Conservation (phyloP, 371 early-diverging fungal species). For the Rhizopus sp. region DNA sequence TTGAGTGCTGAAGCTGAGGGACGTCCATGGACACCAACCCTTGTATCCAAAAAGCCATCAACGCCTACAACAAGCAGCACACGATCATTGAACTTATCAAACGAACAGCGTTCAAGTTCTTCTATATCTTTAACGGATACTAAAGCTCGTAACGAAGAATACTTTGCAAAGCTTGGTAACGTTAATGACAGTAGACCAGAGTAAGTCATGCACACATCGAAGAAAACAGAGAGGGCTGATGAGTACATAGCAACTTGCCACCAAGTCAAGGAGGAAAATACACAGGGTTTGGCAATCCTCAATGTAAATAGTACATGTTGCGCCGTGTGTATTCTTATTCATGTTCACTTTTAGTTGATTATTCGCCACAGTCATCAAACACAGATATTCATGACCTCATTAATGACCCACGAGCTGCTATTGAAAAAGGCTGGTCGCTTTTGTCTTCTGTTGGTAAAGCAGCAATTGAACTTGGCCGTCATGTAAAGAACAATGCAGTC, state of each 20-base stretch:
- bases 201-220: constrained; percentile 11
- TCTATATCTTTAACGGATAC: constrained; percentile 13
- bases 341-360: constrained; percentile 11
- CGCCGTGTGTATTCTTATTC: background rate
- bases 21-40: constrained; percentile 65
- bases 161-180: constrained; percentile 29
- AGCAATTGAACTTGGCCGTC: constrained; percentile 71
- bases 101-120: constrained; percentile 29
- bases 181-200: constrained; percentile 26
- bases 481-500: constrained; percentile 49
- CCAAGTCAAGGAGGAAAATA: constrained; percentile 95
- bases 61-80: constrained; percentile 13
- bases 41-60: constrained; percentile 18
- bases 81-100: constrained; percentile 15
- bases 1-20: constrained; percentile 81
- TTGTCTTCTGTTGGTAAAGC: constrained; percentile 62
- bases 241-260: constrained; percentile 59
- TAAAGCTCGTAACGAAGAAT: constrained; percentile 26
- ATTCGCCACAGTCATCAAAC: constrained; percentile 11
- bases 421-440: constrained; percentile 85
- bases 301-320: constrained; percentile 35
- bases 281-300: constrained; percentile 84
- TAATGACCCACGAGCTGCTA: constrained; percentile 80
- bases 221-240: background rate
- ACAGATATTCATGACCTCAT: constrained; percentile 69